Evolutionary conservation across 805 yeast genomes (phyloP).

Genomic region (Candida glaebosa): DNA sequence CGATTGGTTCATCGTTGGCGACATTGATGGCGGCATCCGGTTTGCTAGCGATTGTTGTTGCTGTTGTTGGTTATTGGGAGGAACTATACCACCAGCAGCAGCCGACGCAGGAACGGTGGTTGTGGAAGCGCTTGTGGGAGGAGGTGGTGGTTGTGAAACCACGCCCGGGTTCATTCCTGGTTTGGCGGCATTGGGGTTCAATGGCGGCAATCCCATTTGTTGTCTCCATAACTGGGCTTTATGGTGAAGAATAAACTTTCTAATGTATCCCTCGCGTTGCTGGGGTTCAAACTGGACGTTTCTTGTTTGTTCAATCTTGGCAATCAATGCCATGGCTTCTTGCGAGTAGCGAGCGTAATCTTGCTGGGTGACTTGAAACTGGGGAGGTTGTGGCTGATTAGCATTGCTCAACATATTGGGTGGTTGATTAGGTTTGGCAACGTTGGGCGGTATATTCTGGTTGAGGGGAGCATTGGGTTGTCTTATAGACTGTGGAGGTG

Average conservation of each 20-base stretch:
- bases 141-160: constrained; percentile 9
- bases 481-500: constrained; percentile 4
- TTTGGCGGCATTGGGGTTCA: constrained; percentile 10
- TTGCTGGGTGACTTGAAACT: constrained; percentile 32
- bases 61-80: background rate
- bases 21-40: constrained; percentile 3
- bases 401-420: background rate
- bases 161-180: constrained; percentile 6
- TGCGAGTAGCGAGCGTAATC: constrained; percentile 36
- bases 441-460: background rate
- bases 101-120: background rate
- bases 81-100: too few relatives aligned
- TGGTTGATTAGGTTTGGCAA: background rate
- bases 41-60: background rate
- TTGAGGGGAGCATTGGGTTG: constrained; percentile 2
- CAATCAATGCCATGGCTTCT: constrained; percentile 38
- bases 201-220: constrained; percentile 16
- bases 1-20: constrained; percentile 1
- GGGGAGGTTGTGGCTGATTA: constrained; percentile 21
- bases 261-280: constrained; percentile 36
- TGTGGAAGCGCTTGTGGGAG: background rate
- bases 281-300: constrained; percentile 31
- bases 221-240: constrained; percentile 28
- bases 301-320: constrained; percentile 33
- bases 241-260: constrained; percentile 38